Evolutionary conservation across 805 yeast species (phyloP), one percentile per base, ranked within the genome.

Genomic region (Candida quercuum): DNA sequence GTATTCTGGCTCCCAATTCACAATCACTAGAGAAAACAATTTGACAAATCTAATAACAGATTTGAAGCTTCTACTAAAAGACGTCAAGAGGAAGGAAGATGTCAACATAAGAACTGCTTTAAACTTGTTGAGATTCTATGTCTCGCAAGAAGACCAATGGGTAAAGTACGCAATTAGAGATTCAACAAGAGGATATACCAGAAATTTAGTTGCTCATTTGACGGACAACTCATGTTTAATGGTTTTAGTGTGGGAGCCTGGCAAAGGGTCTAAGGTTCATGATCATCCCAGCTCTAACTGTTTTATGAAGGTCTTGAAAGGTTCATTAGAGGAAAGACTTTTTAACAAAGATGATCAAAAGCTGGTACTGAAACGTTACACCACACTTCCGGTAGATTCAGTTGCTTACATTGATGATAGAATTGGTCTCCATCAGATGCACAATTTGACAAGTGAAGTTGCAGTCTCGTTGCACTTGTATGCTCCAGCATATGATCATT

Each of bases 261-360:
- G 67, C 2, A 63, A 62, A 44, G 51, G 63, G 13, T 59, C 66
- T 28, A 69, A 71, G 30, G 67, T 70, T 37, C 75, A 70, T 47
- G 69, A 69, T 49, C 75, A 70, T 44, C 74, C 74, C 26, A 59
- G 65, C 32, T 73, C 74, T 10, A 72, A 70, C 49, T 69, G 74
- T 46, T 63, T 70, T 42, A 67, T 70, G 67, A 70, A 70, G 49
- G 57, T 69, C 26, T 46, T 70, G 39, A 60, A 64, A 40, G 74
- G 51, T 3, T 36, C 40, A 2, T 21, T 47, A 5, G 25, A 27
- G 14, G 51, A 46, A 25, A 38, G 29, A 12, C 32, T 41, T 27
- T 43, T 53, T 43, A 24, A 19, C 6, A 24, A 24, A 15, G 23
- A n/a, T 6, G 22, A 18, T 12, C 31, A 27, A 13, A 9, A 20